phyloP scores from a whole-genome alignment of 2,329 filamentous ascomycete species.

The Paracoccidioides lutzii region DNA sequence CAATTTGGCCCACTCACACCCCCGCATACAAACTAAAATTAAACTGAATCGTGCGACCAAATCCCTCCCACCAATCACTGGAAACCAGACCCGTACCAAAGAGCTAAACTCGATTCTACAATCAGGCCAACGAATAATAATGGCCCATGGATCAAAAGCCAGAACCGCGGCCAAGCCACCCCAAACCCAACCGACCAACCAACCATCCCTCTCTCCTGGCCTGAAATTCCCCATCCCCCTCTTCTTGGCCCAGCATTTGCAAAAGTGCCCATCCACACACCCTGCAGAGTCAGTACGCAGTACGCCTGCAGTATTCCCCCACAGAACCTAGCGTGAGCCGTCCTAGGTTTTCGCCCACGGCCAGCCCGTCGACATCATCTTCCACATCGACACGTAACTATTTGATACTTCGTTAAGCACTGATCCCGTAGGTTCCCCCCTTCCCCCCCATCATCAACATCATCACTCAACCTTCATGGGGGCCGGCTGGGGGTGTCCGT shows the following conservation, averaged over 20 bases:
- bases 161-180: background rate
- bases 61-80: too few relatives aligned
- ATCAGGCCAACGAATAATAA: too few relatives aligned
- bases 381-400: slow-evolving; percentile 1
- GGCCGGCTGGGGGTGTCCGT: background rate
- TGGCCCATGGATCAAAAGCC: background rate
- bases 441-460: slow-evolving; percentile 6
- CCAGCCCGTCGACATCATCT: background rate
- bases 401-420: too few relatives aligned
- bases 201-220: background rate
- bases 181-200: background rate
- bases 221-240: background rate
- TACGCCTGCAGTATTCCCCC: background rate
- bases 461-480: background rate
- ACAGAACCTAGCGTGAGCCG: background rate
- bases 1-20: too few relatives aligned
- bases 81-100: too few relatives aligned
- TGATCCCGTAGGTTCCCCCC: background rate
- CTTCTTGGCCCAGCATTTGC: too few relatives aligned
- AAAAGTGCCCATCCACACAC: background rate
- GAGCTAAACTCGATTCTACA: too few relatives aligned
- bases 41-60: too few relatives aligned
- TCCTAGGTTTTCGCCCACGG: background rate
- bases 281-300: background rate
- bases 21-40: too few relatives aligned